Conservation (phyloP, 2,329 filamentous ascomycete genomes). For the Fusarium fujikuroi region DNA sequence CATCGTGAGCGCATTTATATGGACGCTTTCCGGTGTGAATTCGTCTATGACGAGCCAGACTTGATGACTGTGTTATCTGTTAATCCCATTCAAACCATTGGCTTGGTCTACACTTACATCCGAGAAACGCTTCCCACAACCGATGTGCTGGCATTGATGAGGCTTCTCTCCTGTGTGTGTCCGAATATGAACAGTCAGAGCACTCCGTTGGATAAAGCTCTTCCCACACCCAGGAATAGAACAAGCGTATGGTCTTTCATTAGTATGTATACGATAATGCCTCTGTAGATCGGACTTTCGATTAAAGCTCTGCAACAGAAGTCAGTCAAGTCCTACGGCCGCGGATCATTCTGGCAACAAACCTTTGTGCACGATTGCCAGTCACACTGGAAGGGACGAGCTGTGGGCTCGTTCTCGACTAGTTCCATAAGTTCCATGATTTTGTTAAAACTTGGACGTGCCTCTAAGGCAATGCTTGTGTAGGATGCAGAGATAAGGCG, state of each 20-base stretch:
- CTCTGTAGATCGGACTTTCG: constrained; percentile 76
- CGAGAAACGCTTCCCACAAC: constrained; percentile 75
- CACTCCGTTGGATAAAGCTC: constrained; percentile 77
- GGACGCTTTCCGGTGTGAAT: constrained; percentile 76
- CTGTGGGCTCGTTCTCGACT: constrained; percentile 70
- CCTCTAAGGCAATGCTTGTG: neutral
- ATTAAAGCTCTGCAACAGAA: constrained; percentile 70
- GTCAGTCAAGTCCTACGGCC: constrained; percentile 14
- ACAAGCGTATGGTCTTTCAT: constrained; percentile 74
- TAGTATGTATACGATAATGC: constrained; percentile 78
- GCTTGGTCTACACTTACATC: constrained; percentile 63
- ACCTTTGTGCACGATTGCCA: constrained; percentile 73
- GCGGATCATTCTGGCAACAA: constrained; percentile 38
- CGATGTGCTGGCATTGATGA: constrained; percentile 72
- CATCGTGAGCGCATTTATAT: constrained; percentile 70
- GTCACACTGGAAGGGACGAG: constrained; percentile 72
- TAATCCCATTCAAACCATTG: neutral
- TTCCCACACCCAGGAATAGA: constrained; percentile 70
- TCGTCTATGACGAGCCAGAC: constrained; percentile 71
- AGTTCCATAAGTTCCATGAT: constrained; percentile 72
- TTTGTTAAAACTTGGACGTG: constrained; percentile 5
- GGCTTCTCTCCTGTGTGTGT: constrained; percentile 79
- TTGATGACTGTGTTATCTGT: constrained; percentile 64
- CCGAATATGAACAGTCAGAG: constrained; percentile 75
- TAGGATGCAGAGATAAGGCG: neutral